Percentiles rank a stretch among this genome's conserved stretches.
These are phyloP conservation scores for Xylaria bambusicola DNA, from an alignment of 495 filamentous ascomycete species.

Conservation along the genomic window DNA sequence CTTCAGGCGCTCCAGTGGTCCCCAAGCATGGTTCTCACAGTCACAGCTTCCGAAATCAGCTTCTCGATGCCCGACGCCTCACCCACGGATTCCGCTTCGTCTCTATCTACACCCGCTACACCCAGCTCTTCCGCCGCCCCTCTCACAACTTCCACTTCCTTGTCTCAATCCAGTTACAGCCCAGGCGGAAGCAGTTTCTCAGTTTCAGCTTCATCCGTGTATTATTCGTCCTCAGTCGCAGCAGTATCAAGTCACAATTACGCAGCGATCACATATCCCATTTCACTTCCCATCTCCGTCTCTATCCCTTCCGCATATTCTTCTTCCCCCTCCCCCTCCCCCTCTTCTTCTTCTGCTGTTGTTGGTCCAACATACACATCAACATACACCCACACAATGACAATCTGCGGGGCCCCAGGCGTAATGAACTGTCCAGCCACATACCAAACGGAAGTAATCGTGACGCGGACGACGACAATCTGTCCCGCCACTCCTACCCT, in stretches of 20 bases:
- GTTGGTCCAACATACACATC: slow-evolving; percentile 8
- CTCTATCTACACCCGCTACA: background rate
- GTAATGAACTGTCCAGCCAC: slow-evolving; percentile 33
- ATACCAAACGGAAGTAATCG: slow-evolving; percentile 23
- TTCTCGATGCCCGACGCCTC: background rate
- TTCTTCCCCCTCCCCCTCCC: background rate
- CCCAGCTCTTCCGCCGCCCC: background rate
- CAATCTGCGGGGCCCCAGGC: slow-evolving; percentile 23
- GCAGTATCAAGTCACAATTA: background rate
- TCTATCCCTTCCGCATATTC: background rate
- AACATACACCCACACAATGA: slow-evolving; percentile 23
- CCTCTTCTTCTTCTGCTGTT: background rate
- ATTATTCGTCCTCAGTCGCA: background rate
- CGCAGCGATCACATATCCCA: background rate
- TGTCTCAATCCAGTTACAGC: background rate
- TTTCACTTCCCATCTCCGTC: too few relatives aligned
- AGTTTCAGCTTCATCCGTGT: background rate
- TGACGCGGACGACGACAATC: slow-evolving; percentile 25
- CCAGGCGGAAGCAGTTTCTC: background rate
- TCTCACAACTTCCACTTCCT: background rate
- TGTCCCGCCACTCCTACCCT: slow-evolving; percentile 16
- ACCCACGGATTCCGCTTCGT: background rate
- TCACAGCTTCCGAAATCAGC: background rate
- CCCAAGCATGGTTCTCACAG: background rate
- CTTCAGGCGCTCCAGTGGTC: background rate